Conservation (phyloP, 345 rosid genomes). For the Euphorbia pulcherrima region DNA sequence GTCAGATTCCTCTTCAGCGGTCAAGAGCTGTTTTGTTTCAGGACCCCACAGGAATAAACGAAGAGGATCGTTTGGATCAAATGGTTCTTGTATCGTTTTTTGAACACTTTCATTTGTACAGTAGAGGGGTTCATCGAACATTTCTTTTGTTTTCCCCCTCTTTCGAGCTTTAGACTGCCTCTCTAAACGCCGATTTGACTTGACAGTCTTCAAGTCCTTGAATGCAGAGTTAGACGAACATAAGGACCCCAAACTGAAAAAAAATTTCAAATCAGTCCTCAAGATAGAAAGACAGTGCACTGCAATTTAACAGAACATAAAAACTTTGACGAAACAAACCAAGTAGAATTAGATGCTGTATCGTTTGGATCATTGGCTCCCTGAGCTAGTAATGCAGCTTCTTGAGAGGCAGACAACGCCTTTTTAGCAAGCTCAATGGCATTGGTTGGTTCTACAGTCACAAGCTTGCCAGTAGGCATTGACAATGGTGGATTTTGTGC, state of each 20-base stretch:
- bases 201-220: conserved; percentile 43
- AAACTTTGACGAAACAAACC: conserved; percentile 37
- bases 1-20: conserved; percentile 66
- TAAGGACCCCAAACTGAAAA: conserved; percentile 30
- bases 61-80: conserved; percentile 62
- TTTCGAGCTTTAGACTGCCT: conserved; percentile 57
- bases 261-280: conserved; percentile 12
- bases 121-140: conserved; percentile 31
- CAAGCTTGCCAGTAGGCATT: conserved; percentile 21
- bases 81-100: conserved; percentile 41
- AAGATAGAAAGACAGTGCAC: neutral
- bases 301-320: neutral
- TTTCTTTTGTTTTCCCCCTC: conserved; percentile 36
- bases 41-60: conserved; percentile 73
- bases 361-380: conserved; percentile 34
- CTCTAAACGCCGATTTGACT: conserved; percentile 56
- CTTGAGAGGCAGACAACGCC: conserved; percentile 74
- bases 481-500: conserved; percentile 33
- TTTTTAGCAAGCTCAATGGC: conserved; percentile 55
- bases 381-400: conserved; percentile 49
- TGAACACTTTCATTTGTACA: conserved; percentile 35
- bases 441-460: conserved; percentile 34
- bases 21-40: conserved; percentile 72
- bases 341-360: conserved; percentile 46
- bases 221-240: conserved; percentile 34